phyloP scores from a whole-genome alignment of 2,329 filamentous ascomycete genomes.

The Ophiocordyceps polyrhachis-furcata region DNA sequence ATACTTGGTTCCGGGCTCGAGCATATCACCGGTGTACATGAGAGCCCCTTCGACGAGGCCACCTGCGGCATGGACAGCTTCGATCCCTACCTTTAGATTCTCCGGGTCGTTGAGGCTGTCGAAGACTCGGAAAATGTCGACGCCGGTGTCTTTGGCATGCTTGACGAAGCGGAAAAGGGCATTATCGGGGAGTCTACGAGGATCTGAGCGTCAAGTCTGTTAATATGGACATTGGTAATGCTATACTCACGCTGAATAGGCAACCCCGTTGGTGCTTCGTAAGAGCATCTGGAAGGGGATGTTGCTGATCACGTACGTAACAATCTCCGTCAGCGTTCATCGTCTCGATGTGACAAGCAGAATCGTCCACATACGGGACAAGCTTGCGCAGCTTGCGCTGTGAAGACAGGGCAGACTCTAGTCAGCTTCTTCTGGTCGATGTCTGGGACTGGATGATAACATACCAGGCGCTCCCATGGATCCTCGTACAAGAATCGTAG shows the following conservation, averaged over 20 bases:
- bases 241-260: conserved; percentile 64
- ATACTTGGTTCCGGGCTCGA: conserved; percentile 92
- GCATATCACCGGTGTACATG: conserved; percentile 56
- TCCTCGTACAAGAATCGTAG: conserved; percentile 99
- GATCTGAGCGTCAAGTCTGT: conserved; percentile 34
- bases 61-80: conserved; percentile 85
- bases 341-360: not conserved
- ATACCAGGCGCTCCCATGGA: conserved; percentile 88
- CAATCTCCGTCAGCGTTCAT: not conserved
- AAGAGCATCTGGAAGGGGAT: conserved; percentile 99
- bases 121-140: conserved; percentile 98
- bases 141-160: conserved; percentile 94
- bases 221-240: not conserved
- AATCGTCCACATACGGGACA: conserved; percentile 33
- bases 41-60: conserved; percentile 85
- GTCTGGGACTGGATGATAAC: conserved; percentile 17
- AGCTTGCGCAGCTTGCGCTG: conserved; percentile 55
- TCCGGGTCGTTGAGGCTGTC: conserved; percentile 91
- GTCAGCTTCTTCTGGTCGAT: not conserved
- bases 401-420: not conserved
- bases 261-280: conserved; percentile 35
- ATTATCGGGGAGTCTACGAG: conserved; percentile 71
- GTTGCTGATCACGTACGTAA: conserved; percentile 28
- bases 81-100: conserved; percentile 92
- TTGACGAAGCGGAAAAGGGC: conserved; percentile 97